A percentile compares a stretch with the other conserved stretches of the same genome.
Conservation (phyloP, 345 rosid species). For the Carallia pectinifolia region DNA sequence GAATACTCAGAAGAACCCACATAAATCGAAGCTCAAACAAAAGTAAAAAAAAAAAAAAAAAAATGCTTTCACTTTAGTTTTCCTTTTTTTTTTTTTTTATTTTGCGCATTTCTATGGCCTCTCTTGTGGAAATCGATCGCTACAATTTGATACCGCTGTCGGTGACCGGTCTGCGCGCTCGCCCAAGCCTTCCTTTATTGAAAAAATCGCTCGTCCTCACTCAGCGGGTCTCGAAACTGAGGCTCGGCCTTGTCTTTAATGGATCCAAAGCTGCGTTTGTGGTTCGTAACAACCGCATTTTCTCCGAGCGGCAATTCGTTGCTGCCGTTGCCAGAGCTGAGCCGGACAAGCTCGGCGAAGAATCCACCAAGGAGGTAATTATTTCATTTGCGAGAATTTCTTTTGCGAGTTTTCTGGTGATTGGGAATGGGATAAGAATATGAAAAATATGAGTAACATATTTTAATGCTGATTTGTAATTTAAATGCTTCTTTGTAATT, state of each 20-base stretch:
- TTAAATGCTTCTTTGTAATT: no score
- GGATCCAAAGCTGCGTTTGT: conserved; percentile 28
- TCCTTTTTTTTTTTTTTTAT: not conserved
- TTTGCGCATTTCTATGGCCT: conserved; percentile 35
- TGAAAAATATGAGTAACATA: no score
- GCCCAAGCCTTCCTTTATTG: conserved; percentile 42
- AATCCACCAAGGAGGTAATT: conserved; percentile 39
- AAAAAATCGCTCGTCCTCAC: conserved; percentile 35
- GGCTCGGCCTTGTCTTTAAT: conserved; percentile 28
- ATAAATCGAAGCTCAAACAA: not conserved
- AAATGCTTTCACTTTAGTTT: not conserved
- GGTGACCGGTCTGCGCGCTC: conserved; percentile 34
- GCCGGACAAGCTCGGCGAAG: conserved; percentile 44
- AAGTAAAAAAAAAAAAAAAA: no score
- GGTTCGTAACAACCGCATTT: conserved; percentile 21
- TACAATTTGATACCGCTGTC: conserved; percentile 40
- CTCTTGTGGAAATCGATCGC: conserved; percentile 35
- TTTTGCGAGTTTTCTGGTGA: not conserved
- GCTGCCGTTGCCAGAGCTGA: conserved; percentile 52
- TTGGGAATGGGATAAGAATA: no score
- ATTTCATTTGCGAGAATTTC: not conserved
- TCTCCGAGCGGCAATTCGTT: conserved; percentile 36
- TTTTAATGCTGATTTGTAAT: no score
- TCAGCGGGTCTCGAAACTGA: conserved; percentile 24
- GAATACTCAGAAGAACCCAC: no score